Percentiles rank a stretch among this genome's conserved stretches.
These are phyloP conservation scores for Camelina sativa DNA, from an alignment of 345 rosid genomes.

Conservation along the genomic window DNA sequence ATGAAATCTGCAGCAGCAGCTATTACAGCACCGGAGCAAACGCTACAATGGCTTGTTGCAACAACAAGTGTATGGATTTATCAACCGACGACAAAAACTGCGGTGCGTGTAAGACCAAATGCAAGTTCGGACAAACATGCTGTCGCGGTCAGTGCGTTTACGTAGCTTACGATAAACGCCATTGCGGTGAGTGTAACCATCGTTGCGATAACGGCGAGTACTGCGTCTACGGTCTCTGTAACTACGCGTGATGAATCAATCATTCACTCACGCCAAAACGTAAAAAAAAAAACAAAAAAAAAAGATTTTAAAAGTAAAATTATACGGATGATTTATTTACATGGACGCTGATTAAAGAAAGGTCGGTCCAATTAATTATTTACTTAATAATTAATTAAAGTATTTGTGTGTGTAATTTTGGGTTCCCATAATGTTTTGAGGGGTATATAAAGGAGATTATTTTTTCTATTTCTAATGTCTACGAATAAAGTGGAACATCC, in stretches of 20 bases:
- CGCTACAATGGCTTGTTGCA: constrained; percentile 60
- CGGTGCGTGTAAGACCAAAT: constrained; percentile 73
- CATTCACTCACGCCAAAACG: constrained; percentile 19
- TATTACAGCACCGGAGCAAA: constrained; percentile 43
- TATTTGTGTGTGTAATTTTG: constrained; percentile 44
- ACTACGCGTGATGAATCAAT: constrained; percentile 56
- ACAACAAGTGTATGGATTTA: constrained; percentile 76
- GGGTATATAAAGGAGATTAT: constrained; percentile 40
- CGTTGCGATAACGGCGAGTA: constrained; percentile 48
- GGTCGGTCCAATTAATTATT: constrained; percentile 34
- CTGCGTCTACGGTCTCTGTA: constrained; percentile 81
- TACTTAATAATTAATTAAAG: constrained; percentile 35
- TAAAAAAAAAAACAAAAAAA: neutral
- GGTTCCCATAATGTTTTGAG: constrained; percentile 48
- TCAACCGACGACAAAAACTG: constrained; percentile 59
- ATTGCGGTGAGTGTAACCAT: constrained; percentile 75
- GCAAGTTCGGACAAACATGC: constrained; percentile 63
- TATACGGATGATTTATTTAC: constrained; percentile 43
- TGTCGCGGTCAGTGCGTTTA: constrained; percentile 77
- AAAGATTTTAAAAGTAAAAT: neutral
- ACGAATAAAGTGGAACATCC: constrained; percentile 37
- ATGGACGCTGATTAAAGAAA: constrained; percentile 31
- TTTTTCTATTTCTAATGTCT: constrained; percentile 23
- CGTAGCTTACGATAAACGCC: constrained; percentile 63
- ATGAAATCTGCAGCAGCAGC: constrained; percentile 44